Base-by-base conservation (phyloP, 352 stramenopile genomes). In the Globisporangium takayamanum region DNA sequence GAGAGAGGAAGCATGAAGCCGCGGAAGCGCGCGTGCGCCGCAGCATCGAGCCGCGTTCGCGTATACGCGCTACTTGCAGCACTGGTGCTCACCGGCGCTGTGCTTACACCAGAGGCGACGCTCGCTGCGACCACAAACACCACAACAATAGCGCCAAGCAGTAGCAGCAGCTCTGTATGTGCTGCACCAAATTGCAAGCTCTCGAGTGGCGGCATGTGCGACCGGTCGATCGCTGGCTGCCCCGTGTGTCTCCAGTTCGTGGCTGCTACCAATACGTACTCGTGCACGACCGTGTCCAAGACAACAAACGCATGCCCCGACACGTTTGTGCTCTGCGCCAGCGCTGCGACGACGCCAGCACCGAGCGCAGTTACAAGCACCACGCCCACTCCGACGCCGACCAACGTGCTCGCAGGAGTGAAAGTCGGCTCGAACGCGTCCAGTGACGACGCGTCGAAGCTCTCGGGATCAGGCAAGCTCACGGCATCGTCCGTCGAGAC, bases 211-310 rank as follows among this genome's bases (percentile, higher is more conserved):
- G 30, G 12, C 25, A 51, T 3, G 12, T 66, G 59, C 53, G 37
- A 51, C 20, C 59, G 59, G 39, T 56, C 59, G 46, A 47, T 55
- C 28, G 59, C 36, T 5, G 41, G 44, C 6, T 66, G 59, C 15
- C 59, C 59, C 7, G 37, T 60, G 11, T 66, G 59, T 25, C 8
- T 66, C 11, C 18, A 53, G 37, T 60, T 60, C 37, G 42, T 60
- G n/a, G 15, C 30, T 12, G 26, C 37, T 0, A 45, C 16, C 16
- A 53, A 52, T n/a, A 22, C 18, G 30, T 60, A 57, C 47, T 28
- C 15, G 5, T 66, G 59, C 53, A 66, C 59, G 26, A 55, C 41
- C 6, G 12, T 55, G 6, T 16, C 50, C n/a, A 53, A 46, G 51
- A 51, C 46, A 22, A 60, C 53, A 0, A 55, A 59, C 7, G 5